A percentile compares a stretch with the other conserved stretches of the same genome.
Conservation (phyloP, 345 rosid genomes). For the Capsella bursapastoris region DNA sequence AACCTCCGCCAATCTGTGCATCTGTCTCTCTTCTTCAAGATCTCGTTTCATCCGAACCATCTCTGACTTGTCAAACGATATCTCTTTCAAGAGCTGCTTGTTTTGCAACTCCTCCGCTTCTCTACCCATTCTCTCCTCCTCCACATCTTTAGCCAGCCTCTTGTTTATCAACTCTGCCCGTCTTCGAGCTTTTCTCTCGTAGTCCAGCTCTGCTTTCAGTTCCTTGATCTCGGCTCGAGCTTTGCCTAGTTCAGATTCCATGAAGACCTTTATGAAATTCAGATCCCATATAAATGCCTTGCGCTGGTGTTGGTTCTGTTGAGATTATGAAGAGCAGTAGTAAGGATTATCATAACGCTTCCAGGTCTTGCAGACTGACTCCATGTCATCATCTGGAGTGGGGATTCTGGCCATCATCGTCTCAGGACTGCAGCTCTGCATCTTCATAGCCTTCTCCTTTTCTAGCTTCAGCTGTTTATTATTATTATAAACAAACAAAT, state of each 20-base stretch:
- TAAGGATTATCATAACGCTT: constrained; percentile 77
- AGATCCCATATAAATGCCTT: constrained; percentile 74
- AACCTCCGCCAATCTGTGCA: constrained; percentile 73
- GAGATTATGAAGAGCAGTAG: constrained; percentile 48
- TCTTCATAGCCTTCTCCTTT: constrained; percentile 31
- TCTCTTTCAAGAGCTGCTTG: constrained; percentile 64
- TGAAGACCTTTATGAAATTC: constrained; percentile 54
- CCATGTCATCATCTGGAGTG: constrained; percentile 49
- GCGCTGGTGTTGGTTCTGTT: constrained; percentile 39
- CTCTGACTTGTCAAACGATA: constrained; percentile 54
- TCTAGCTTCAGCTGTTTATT: constrained; percentile 24
- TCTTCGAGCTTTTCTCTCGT: constrained; percentile 66
- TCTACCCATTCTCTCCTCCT: constrained; percentile 64
- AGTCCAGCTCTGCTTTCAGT: constrained; percentile 73
- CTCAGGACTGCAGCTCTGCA: constrained; percentile 47
- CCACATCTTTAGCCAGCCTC: constrained; percentile 70
- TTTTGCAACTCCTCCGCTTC: constrained; percentile 65
- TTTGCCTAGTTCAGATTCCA: constrained; percentile 59
- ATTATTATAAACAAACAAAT: background rate
- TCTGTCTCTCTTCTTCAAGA: constrained; percentile 79
- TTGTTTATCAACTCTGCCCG: constrained; percentile 62
- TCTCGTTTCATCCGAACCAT: constrained; percentile 63
- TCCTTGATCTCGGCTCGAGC: constrained; percentile 62
- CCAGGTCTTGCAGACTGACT: constrained; percentile 57
- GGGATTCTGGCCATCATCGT: constrained; percentile 55